Evolutionary conservation across 352 stramenopile species (phyloP).

Genomic region (Phytophthora gonapodyides): DNA sequence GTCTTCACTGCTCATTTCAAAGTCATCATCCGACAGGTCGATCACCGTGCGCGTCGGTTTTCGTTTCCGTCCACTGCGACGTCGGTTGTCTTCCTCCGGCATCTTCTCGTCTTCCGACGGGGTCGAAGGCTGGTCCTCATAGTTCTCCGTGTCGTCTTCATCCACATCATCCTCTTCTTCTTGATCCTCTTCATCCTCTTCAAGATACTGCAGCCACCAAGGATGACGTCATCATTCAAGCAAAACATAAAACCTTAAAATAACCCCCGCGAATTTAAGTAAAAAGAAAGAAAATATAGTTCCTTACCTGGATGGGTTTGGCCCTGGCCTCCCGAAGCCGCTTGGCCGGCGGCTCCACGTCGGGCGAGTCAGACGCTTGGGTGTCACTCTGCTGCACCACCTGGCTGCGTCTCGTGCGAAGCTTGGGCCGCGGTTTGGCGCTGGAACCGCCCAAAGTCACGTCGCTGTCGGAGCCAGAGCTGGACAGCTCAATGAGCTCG

Average conservation of each 20-base stretch:
- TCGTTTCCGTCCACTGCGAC: constrained; percentile 44
- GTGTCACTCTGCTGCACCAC: constrained; percentile 14
- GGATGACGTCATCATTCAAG: constrained; percentile 16
- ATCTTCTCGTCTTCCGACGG: constrained; percentile 34
- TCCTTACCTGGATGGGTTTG: constrained; percentile 32
- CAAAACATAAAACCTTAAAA: constrained; percentile 15
- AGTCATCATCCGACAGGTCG: constrained; percentile 43
- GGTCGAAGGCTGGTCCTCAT: constrained; percentile 42
- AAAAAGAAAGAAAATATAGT: constrained; percentile 18
- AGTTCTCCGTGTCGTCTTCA: constrained; percentile 44
- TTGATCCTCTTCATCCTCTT: constrained; percentile 24
- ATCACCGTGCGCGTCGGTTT: constrained; percentile 34
- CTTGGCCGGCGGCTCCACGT: constrained; percentile 31
- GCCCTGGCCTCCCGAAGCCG: constrained; percentile 23
- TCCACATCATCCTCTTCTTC: constrained; percentile 34
- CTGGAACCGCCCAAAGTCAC: constrained; percentile 13
- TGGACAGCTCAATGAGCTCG: constrained; percentile 31
- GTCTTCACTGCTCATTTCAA: constrained; percentile 39
- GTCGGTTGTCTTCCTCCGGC: constrained; percentile 34
- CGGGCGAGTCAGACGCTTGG: constrained; percentile 19
- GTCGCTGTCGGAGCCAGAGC: constrained; percentile 38
- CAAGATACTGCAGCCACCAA: constrained; percentile 16
- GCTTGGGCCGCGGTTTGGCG: constrained; percentile 45
- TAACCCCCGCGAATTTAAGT: constrained; percentile 8
- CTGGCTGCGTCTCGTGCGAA: constrained; percentile 38